Conservation (phyloP, 139 green algal genomes). For the Trebouxia sp. region DNA sequence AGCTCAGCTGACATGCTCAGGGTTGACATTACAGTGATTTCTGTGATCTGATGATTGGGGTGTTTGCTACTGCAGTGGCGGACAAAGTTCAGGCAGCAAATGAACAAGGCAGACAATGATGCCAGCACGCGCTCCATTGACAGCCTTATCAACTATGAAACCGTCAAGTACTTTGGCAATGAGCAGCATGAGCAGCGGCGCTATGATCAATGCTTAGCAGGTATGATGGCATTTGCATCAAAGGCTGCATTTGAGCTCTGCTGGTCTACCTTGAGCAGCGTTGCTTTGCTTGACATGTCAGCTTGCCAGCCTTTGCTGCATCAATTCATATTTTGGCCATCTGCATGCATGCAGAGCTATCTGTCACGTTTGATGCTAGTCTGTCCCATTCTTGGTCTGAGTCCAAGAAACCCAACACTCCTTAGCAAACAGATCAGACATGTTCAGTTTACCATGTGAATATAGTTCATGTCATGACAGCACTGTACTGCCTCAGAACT, state of each 20-base stretch:
- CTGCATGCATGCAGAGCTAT: no score
- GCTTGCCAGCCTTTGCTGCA: neutral
- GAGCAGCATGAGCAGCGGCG: slow-evolving; percentile 79
- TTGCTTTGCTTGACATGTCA: neutral
- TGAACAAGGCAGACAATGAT: slow-evolving; percentile 84
- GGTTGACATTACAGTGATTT: neutral
- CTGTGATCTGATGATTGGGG: neutral
- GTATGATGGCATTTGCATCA: neutral
- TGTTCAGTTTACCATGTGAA: no score
- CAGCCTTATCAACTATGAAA: slow-evolving; percentile 98
- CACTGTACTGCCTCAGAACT: neutral
- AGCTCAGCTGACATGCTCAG: neutral
- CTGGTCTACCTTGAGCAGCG: neutral
- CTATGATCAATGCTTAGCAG: slow-evolving; percentile 84
- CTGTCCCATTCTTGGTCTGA: no score
- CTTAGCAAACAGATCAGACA: no score
- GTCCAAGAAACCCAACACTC: no score
- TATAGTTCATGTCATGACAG: neutral
- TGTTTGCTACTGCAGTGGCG: slow-evolving; percentile 65
- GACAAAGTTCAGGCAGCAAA: slow-evolving; percentile 82
- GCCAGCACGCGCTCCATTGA: slow-evolving; percentile 78
- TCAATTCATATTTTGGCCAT: no score
- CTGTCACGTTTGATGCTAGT: no score
- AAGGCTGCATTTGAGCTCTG: neutral
- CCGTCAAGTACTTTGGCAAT: slow-evolving; percentile 92